These are phyloP conservation scores for Psilocybe subaeruginosa DNA, from an alignment of 768 basidiomycete genomes.

Conservation along the genomic window DNA sequence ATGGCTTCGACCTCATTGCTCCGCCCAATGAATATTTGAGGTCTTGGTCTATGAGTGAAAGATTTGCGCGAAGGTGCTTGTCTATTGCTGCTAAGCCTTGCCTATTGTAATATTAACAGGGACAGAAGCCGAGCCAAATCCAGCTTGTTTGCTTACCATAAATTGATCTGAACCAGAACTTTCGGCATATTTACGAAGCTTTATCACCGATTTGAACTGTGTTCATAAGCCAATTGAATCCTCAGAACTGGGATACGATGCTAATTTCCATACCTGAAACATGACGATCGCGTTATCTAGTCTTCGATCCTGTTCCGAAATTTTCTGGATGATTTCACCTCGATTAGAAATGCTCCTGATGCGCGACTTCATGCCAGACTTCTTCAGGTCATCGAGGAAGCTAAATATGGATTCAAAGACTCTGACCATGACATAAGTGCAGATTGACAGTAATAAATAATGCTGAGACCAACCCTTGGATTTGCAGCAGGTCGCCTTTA, in stretches of 20 bases:
- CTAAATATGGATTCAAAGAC: constrained; percentile 26
- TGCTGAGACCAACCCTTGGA: background rate
- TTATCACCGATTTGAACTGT: constrained; percentile 18
- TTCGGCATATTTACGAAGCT: constrained; percentile 5
- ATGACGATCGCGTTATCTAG: constrained; percentile 27
- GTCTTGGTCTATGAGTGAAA: constrained; percentile 16
- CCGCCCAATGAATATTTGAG: constrained; percentile 28
- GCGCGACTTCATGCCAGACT: constrained; percentile 14
- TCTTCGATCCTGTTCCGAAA: constrained; percentile 27
- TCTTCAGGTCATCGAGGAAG: constrained; percentile 14
- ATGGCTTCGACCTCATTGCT: constrained; percentile 22
- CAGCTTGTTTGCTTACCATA: background rate
- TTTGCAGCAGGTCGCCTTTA: constrained; percentile 22
- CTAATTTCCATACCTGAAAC: constrained; percentile 21
- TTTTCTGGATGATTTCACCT: constrained; percentile 17
- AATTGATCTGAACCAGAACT: background rate
- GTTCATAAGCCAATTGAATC: background rate
- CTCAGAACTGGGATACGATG: background rate
- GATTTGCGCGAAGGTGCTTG: background rate
- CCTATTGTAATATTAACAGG: no score
- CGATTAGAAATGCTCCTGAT: constrained; percentile 19
- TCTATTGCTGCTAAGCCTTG: no score
- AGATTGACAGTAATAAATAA: no score
- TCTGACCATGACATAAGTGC: constrained; percentile 3
- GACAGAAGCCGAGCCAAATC: no score